These are phyloP conservation scores for Eutypa lata DNA, from an alignment of 2,329 filamentous ascomycete species.

Conservation along the genomic window DNA sequence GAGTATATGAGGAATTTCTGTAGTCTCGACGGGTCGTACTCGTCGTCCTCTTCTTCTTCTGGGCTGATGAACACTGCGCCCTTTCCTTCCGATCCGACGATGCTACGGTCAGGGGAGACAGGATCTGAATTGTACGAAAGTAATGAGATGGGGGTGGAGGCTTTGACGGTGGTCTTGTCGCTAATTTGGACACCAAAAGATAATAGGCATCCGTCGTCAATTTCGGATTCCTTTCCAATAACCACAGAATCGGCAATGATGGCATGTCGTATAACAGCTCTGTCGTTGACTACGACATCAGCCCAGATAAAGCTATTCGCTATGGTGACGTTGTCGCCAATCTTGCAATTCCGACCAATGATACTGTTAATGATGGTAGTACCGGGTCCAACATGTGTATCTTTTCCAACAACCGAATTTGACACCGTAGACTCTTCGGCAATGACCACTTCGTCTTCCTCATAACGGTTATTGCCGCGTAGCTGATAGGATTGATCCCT, in stretches of 20 bases:
- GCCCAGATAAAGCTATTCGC: slow-evolving; percentile 87
- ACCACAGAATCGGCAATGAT: slow-evolving; percentile 72
- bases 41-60: slow-evolving; percentile 47
- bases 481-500: slow-evolving; percentile 73
- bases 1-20: slow-evolving; percentile 56
- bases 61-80: slow-evolving; percentile 46
- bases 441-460: slow-evolving; percentile 74
- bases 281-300: slow-evolving; percentile 72
- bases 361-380: slow-evolving; percentile 71
- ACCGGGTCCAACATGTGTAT: slow-evolving; percentile 71
- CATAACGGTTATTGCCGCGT: slow-evolving; percentile 67
- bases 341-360: slow-evolving; percentile 79
- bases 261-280: slow-evolving; percentile 64
- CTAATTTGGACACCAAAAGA: slow-evolving; percentile 74
- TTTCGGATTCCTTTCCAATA: slow-evolving; percentile 66
- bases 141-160: slow-evolving; percentile 34
- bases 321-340: slow-evolving; percentile 80
- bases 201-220: slow-evolving; percentile 72
- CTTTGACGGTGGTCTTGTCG: slow-evolving; percentile 50
- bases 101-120: slow-evolving; percentile 37
- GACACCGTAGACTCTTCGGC: slow-evolving; percentile 69
- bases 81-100: slow-evolving; percentile 49
- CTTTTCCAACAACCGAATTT: slow-evolving; percentile 72
- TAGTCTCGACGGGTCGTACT: slow-evolving; percentile 48
- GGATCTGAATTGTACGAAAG: slow-evolving; percentile 34